Evolutionary conservation across 345 rosid species (phyloP).

Genomic region (Excoecaria agallocha): DNA sequence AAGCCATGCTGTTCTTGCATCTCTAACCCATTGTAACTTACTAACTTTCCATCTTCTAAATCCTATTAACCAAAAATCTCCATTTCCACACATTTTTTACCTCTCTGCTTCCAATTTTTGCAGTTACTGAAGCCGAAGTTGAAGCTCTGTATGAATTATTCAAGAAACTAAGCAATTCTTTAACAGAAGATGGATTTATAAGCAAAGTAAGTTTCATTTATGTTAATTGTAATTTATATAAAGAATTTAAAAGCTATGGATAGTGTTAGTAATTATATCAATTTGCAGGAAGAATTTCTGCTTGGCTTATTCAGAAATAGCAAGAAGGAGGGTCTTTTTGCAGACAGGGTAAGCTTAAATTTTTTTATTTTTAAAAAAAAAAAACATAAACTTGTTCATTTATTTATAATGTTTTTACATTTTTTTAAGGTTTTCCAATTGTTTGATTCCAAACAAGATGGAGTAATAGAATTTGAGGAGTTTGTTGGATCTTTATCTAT

Average conservation of each 20-base stretch:
- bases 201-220: conserved; percentile 49
- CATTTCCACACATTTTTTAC: not conserved
- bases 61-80: not conserved
- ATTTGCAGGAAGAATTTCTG: conserved; percentile 63
- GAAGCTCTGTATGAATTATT: conserved; percentile 54
- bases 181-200: conserved; percentile 53
- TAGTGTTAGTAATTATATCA: too few species aligned
- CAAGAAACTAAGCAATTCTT: conserved; percentile 58
- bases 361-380: not conserved
- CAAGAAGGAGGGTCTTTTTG: conserved; percentile 45
- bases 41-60: conserved; percentile 3
- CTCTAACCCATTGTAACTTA: conserved; percentile 30
- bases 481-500: conserved; percentile 60
- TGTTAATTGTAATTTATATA: too few species aligned
- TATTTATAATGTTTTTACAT: not conserved
- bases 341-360: conserved; percentile 37
- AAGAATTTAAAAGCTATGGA: too few species aligned
- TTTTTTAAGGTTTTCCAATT: conserved; percentile 49
- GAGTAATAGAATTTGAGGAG: conserved; percentile 64
- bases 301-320: conserved; percentile 58
- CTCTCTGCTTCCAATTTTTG: conserved; percentile 5
- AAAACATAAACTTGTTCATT: not conserved
- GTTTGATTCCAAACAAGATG: conserved; percentile 61
- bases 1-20: conserved; percentile 31
- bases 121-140: conserved; percentile 59